Evolutionary conservation across 2,329 filamentous ascomycete species (phyloP).

Genomic region (Diaporthe aspalathi): DNA sequence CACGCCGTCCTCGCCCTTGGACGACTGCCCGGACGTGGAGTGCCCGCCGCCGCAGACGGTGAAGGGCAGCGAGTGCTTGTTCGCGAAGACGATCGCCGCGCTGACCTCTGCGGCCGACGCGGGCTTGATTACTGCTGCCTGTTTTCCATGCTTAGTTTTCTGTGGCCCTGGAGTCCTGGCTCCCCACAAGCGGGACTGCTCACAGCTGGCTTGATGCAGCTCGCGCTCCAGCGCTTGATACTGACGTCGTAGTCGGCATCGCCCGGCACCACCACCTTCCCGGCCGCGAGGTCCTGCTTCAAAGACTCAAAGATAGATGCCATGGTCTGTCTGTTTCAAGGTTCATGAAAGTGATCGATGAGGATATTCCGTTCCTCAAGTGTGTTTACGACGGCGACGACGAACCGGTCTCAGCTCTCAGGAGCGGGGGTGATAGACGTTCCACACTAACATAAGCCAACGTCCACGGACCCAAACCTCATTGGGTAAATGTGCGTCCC

Average conservation of each 20-base stretch:
- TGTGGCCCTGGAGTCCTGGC: neutral
- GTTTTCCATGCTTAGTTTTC: neutral
- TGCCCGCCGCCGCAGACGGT: slow-evolving; percentile 68
- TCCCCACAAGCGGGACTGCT: neutral
- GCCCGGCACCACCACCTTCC: slow-evolving; percentile 21
- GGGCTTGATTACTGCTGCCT: slow-evolving; percentile 60
- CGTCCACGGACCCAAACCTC: neutral
- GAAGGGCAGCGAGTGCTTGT: slow-evolving; percentile 57
- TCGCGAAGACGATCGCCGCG: slow-evolving; percentile 57
- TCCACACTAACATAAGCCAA: neutral
- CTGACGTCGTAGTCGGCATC: slow-evolving; percentile 48
- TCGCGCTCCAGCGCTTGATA: slow-evolving; percentile 52
- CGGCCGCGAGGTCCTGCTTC: slow-evolving; percentile 16
- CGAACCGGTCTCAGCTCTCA: neutral
- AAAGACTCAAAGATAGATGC: neutral
- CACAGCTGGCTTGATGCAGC: slow-evolving; percentile 51
- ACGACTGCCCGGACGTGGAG: slow-evolving; percentile 63
- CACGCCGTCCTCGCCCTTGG: slow-evolving; percentile 60
- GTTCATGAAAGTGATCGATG: neutral
- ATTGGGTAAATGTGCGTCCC: neutral
- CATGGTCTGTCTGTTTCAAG: neutral
- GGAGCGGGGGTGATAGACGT: neutral
- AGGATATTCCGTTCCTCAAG: neutral
- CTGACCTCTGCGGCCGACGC: slow-evolving; percentile 54
- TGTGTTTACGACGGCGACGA: neutral